These are phyloP conservation scores for Withania somnifera DNA, from an alignment of 305 asterid species.

Conservation along the genomic window DNA sequence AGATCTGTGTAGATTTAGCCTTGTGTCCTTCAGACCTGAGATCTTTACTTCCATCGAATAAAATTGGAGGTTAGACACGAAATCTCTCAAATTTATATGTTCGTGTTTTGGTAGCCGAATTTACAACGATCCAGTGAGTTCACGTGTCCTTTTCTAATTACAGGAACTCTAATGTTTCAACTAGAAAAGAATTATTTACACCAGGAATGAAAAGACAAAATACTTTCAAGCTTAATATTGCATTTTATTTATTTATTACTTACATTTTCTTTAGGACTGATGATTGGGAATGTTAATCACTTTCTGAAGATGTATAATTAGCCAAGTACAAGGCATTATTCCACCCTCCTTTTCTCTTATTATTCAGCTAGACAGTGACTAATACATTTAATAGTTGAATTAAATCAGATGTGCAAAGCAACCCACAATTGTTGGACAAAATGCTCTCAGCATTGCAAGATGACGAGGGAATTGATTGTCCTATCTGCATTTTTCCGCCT, in stretches of 20 bases:
- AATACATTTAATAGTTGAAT: neutral
- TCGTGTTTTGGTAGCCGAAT: neutral
- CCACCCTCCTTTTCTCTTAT: neutral
- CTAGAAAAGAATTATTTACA: neutral
- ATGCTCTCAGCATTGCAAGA: constrained; percentile 65
- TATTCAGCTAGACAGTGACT: neutral
- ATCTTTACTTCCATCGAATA: constrained; percentile 46
- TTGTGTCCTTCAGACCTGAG: constrained; percentile 67
- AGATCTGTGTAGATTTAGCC: constrained; percentile 62
- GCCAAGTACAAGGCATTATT: neutral
- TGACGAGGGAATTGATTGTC: constrained; percentile 85
- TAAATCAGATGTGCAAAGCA: constrained; percentile 61
- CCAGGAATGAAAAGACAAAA: neutral
- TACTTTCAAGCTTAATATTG: neutral
- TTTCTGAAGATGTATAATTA: neutral
- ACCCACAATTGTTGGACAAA: constrained; percentile 59
- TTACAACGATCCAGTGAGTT: neutral
- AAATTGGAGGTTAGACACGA: constrained; percentile 57
- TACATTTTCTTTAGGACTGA: neutral
- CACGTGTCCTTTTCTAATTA: neutral
- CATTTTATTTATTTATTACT: neutral
- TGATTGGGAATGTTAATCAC: neutral
- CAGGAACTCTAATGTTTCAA: neutral
- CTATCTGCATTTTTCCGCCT: constrained; percentile 76
- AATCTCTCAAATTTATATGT: neutral